These are phyloP conservation scores for Pythium aquatile DNA, from an alignment of 352 stramenopile species.

Conservation along the genomic window DNA sequence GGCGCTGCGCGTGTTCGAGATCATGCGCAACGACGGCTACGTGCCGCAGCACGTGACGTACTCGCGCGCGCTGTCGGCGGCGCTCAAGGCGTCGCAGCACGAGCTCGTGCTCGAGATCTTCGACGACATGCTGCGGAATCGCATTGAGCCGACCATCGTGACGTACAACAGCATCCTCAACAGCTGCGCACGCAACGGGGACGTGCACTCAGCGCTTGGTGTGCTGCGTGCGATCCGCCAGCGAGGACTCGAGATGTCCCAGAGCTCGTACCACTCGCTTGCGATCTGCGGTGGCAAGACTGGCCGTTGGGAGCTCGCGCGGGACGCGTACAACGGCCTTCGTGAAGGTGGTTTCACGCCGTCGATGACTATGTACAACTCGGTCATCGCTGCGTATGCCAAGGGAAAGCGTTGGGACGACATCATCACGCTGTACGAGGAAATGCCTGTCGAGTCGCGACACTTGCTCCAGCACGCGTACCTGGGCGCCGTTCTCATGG, in stretches of 20 bases:
- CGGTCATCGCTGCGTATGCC: constrained; percentile 71
- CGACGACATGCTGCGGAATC: constrained; percentile 80
- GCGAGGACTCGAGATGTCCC: constrained; percentile 58
- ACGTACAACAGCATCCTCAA: constrained; percentile 89
- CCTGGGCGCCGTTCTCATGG: constrained; percentile 74
- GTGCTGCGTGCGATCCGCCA: constrained; percentile 68
- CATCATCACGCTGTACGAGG: constrained; percentile 60
- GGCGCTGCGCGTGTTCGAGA: constrained; percentile 82
- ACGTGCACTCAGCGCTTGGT: constrained; percentile 67
- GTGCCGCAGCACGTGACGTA: constrained; percentile 79
- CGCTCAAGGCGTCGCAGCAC: constrained; percentile 73
- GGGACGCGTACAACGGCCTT: constrained; percentile 58
- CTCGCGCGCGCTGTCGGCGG: constrained; percentile 76
- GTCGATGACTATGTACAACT: constrained; percentile 78
- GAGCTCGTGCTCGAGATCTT: constrained; percentile 89
- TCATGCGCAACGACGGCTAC: constrained; percentile 86
- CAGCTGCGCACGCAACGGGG: constrained; percentile 67
- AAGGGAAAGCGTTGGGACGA: constrained; percentile 72
- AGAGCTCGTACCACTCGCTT: constrained; percentile 78
- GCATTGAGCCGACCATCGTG: constrained; percentile 66
- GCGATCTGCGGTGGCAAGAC: constrained; percentile 79
- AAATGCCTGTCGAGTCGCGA: constrained; percentile 45
- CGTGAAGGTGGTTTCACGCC: constrained; percentile 49
- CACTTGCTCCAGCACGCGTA: constrained; percentile 47
- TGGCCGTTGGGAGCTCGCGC: constrained; percentile 62